These are phyloP conservation scores for Triticum timopheevii DNA, from an alignment of 176 grass and related monocot genomes.

Conservation along the genomic window DNA sequence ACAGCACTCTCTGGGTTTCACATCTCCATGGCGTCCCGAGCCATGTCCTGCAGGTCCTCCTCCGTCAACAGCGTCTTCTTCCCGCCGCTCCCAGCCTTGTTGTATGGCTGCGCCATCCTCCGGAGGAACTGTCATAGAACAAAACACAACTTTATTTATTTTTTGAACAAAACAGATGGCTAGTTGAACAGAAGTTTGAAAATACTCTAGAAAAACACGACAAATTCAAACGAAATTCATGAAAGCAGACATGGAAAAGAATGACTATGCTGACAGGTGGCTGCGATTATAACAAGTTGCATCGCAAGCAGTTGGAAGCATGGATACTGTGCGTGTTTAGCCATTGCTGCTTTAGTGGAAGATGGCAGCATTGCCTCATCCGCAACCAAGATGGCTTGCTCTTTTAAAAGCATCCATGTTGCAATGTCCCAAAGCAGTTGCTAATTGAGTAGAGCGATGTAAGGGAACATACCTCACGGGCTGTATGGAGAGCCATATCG, in stretches of 20 bases:
- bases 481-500: conserved; percentile 95
- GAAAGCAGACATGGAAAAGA: not conserved
- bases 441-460: not conserved
- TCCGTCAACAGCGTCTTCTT: conserved; percentile 82
- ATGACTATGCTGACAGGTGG: not conserved
- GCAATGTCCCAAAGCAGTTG: not conserved
- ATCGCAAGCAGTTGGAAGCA: not conserved
- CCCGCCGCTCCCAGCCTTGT: conserved; percentile 62
- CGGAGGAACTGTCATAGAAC: conserved; percentile 61
- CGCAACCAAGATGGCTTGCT: not conserved
- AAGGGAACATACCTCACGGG: conserved; percentile 69
- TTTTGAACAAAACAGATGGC: not conserved
- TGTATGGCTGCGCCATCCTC: conserved; percentile 91
- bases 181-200: not conserved
- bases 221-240: not conserved
- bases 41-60: conserved; percentile 76
- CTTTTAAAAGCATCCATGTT: not conserved
- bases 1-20: not conserved
- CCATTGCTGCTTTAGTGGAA: too few relatives aligned
- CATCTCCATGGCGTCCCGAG: conserved; percentile 56
- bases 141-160: not conserved
- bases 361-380: not conserved
- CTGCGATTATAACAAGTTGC: not conserved
- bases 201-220: not conserved
- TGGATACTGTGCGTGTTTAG: too few relatives aligned